Conservation (phyloP, 257 asterid species). For the Solanum neorickii region DNA sequence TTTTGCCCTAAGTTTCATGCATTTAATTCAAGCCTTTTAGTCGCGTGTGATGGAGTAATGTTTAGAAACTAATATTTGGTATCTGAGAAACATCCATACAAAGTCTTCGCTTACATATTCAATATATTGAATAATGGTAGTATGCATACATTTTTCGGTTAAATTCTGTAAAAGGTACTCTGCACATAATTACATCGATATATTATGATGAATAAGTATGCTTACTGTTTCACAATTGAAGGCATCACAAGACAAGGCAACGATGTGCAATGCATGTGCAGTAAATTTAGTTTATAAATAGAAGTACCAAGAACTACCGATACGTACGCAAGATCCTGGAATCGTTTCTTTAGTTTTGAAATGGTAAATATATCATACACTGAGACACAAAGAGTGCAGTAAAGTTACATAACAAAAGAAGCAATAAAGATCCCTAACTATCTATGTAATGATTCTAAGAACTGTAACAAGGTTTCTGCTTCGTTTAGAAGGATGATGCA, state of each 20-base stretch:
- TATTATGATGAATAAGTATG: background rate
- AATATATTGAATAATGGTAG: background rate
- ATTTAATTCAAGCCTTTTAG: background rate
- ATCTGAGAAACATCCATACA: background rate
- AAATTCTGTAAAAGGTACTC: background rate
- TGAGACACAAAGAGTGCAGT: background rate
- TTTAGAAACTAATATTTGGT: background rate
- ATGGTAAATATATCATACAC: background rate
- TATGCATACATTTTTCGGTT: background rate
- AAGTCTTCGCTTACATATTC: background rate
- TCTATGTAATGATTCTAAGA: background rate
- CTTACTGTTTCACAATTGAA: background rate
- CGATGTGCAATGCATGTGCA: no score
- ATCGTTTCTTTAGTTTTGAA: background rate
- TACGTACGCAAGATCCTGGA: constrained; percentile 57
- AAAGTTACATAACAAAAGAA: background rate
- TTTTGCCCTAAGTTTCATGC: background rate
- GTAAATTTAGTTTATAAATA: no score
- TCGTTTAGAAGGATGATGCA: background rate
- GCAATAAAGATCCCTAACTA: background rate
- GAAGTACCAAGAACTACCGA: constrained; percentile 42
- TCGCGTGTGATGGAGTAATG: background rate
- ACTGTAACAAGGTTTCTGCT: background rate
- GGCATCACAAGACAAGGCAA: background rate
- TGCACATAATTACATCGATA: background rate